Evolutionary conservation across 371 early-diverging fungal genomes (phyloP), one percentile per base, ranked within the genome.

Genomic region (Globomyces sp.): DNA sequence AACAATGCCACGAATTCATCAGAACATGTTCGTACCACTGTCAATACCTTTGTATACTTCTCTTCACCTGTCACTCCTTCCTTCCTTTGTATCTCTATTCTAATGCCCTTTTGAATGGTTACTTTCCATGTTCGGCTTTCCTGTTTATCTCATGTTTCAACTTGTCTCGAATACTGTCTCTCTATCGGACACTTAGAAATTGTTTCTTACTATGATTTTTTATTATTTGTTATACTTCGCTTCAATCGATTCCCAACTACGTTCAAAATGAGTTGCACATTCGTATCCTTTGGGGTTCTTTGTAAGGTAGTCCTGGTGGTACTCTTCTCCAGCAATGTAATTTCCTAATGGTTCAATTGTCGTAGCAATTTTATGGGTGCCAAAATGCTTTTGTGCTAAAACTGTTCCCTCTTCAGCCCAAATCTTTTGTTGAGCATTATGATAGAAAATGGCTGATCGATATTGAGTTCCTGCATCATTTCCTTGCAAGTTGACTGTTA

Each of bases 241-340:
- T 45, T 65, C 73, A 44, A 81, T 78, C 61, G 63, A 52, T 48
- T 77, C 77, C 81, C 81, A 81, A 4, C 68, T 50, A 37, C 82
- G 57, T 63, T 76, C 79, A 71, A 76, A 80, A 63, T 83, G 83
- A 37, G 74, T 75, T 3, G 80, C 65, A 67, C 83, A 83, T 59
- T 83, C 78, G 52, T 80, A 82, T 34, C 78, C 82, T 44, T 74
- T 57, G 6, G 83, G 83, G 69, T 80, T 80, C 62, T 74, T 76
- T 52, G 49, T 52, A 63, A 96, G 73, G 61, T 96, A 95, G 66
- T 81, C 74, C 50, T 82, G 82, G 69, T 96, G 98, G 74, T 94
- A 93, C 0, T 80, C 86, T 73, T 98, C 97, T 11, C 93, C 98
- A 61, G 88, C 84, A 69, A 83, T 94, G 76, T 91, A 96, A n/a